Percentiles rank a stretch among this genome's conserved stretches.
Evolutionary conservation across 331 rosid genomes (phyloP).

Genomic region (Stylosanthes scabra): DNA sequence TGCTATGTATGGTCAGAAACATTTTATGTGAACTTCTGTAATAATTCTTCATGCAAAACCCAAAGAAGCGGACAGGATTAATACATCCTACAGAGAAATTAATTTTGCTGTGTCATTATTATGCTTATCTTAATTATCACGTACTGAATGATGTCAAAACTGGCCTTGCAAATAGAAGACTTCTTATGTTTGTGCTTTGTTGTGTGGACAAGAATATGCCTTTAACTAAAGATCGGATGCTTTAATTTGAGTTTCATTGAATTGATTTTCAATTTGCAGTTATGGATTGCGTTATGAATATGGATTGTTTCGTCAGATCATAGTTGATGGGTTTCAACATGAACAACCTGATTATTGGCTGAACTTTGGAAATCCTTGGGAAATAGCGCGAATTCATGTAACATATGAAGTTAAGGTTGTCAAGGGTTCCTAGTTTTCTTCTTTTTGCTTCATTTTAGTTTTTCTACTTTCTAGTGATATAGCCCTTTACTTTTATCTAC

Average conservation of each 20-base stretch:
- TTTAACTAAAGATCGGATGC: slow-evolving; percentile 18
- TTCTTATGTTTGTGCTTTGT: slow-evolving; percentile 32
- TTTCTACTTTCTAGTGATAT: slow-evolving; percentile 21
- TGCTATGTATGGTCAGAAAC: slow-evolving; percentile 11
- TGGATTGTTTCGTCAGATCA: slow-evolving; percentile 77
- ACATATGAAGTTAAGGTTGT: slow-evolving; percentile 79
- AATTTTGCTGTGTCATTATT: slow-evolving; percentile 20
- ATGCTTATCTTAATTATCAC: slow-evolving; percentile 2
- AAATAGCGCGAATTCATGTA: slow-evolving; percentile 72
- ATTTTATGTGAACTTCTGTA: slow-evolving; percentile 22
- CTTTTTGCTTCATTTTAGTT: slow-evolving; percentile 32
- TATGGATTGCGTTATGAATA: slow-evolving; percentile 79
- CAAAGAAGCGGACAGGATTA: slow-evolving; percentile 22
- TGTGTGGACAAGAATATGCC: slow-evolving; percentile 31
- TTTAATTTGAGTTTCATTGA: slow-evolving; percentile 26
- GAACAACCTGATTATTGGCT: slow-evolving; percentile 86
- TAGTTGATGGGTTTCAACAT: slow-evolving; percentile 76
- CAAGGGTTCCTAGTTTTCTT: slow-evolving; percentile 33
- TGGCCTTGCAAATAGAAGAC: slow-evolving; percentile 20
- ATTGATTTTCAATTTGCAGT: slow-evolving; percentile 52
- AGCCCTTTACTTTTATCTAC: slow-evolving; percentile 27
- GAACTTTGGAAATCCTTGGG: slow-evolving; percentile 87
- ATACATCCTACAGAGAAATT: slow-evolving; percentile 16
- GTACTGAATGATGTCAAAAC: slow-evolving; percentile 19
- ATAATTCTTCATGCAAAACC: slow-evolving; percentile 30